Percentiles rank a stretch among this genome's conserved stretches.
Evolutionary conservation across 805 yeast genomes (phyloP).

Genomic region (Ogataea ramenticola): DNA sequence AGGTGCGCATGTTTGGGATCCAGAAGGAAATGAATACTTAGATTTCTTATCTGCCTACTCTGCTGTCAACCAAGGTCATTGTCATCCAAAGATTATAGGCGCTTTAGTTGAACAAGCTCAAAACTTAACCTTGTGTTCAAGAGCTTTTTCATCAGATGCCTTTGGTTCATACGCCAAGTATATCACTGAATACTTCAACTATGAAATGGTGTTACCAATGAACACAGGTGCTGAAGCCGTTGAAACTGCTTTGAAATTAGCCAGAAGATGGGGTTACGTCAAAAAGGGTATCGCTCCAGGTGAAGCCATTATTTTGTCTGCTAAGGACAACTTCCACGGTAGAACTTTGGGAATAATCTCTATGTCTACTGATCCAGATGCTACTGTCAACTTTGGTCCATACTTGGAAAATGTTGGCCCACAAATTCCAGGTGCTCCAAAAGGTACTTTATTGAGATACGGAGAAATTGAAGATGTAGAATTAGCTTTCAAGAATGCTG

Average conservation of each 20-base stretch:
- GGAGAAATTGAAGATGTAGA: slow-evolving; percentile 85
- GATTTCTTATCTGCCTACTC: slow-evolving; percentile 94
- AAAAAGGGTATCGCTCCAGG: slow-evolving; percentile 75
- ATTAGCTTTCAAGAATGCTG: slow-evolving; percentile 71
- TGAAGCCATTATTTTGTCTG: slow-evolving; percentile 84
- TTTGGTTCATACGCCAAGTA: slow-evolving; percentile 85
- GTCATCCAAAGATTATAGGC: slow-evolving; percentile 84
- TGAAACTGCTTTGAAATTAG: slow-evolving; percentile 87
- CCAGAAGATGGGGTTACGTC: slow-evolving; percentile 95
- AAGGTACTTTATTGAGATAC: slow-evolving; percentile 59
- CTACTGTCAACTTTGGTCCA: slow-evolving; percentile 85
- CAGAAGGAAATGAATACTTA: slow-evolving; percentile 89
- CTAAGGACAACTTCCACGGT: slow-evolving; percentile 91
- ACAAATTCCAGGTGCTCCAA: slow-evolving; percentile 64
- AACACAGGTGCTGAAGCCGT: slow-evolving; percentile 99
- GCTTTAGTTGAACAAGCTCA: slow-evolving; percentile 87
- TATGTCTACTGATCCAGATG: slow-evolving; percentile 94
- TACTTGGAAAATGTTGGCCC: slow-evolving; percentile 82
- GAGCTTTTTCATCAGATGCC: slow-evolving; percentile 88
- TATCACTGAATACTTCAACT: slow-evolving; percentile 80
- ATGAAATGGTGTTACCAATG: slow-evolving; percentile 94
- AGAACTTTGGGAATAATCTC: slow-evolving; percentile 93
- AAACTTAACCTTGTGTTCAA: slow-evolving; percentile 74
- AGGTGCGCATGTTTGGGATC: slow-evolving; percentile 97
- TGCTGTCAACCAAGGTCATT: slow-evolving; percentile 97